These are phyloP conservation scores for Plenodomus biglobosus DNA, from an alignment of 2,329 filamentous ascomycete species.

Conservation along the genomic window DNA sequence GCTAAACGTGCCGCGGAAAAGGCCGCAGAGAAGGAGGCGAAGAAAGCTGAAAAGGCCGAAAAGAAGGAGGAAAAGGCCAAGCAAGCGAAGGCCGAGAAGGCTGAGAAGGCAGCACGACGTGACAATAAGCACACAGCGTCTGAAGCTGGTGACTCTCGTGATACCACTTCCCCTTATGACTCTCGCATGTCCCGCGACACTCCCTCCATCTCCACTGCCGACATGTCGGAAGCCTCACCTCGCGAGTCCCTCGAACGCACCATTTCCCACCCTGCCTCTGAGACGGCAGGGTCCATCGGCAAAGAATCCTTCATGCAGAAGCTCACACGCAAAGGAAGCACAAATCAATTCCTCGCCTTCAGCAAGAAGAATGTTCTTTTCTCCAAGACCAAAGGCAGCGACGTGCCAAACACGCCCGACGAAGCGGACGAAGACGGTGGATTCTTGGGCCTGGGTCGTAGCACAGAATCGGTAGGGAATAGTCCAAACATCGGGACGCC, in stretches of 20 bases:
- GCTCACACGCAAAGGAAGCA: conserved; percentile 51
- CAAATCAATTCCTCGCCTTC: conserved; percentile 49
- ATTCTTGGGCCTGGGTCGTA: conserved; percentile 27
- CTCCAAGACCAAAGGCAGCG: conserved; percentile 28
- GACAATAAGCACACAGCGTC: conserved; percentile 33
- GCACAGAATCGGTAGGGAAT: conserved; percentile 33
- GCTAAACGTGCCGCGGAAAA: conserved; percentile 35
- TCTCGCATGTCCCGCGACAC: conserved; percentile 48
- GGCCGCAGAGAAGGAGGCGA: conserved; percentile 44
- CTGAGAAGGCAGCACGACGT: conserved; percentile 35
- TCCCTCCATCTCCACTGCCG: conserved; percentile 47
- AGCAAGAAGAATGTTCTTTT: conserved; percentile 44
- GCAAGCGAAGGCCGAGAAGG: conserved; percentile 40
- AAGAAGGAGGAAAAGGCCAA: conserved; percentile 44
- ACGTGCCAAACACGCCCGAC: conserved; percentile 40
- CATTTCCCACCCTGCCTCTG: conserved; percentile 42
- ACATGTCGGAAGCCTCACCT: conserved; percentile 39
- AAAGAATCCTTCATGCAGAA: conserved; percentile 55
- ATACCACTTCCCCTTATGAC: conserved; percentile 29
- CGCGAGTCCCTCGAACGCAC: conserved; percentile 47
- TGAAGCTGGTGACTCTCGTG: conserved; percentile 27
- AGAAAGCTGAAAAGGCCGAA: conserved; percentile 34
- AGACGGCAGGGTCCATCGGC: conserved; percentile 38
- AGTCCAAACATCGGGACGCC: conserved; percentile 43
- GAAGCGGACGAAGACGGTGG: conserved; percentile 45